A percentile compares a stretch with the other conserved stretches of the same genome.
phyloP scores from a whole-genome alignment of 441 rosid genomes.

The Biscutella laevigata region DNA sequence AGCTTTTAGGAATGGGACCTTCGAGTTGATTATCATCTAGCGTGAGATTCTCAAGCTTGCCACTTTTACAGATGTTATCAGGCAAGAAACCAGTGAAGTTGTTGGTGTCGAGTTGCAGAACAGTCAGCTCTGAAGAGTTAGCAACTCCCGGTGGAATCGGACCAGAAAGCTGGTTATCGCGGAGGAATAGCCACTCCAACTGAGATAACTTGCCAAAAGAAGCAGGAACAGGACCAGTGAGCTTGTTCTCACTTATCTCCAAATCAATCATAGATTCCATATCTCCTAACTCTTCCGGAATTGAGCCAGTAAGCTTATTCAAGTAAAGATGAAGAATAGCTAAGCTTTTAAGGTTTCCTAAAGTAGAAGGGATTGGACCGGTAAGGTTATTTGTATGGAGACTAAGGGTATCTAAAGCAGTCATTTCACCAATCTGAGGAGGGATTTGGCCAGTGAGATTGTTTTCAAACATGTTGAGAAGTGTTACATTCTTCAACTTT shows the following conservation, averaged over 20 bases:
- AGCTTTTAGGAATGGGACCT: conserved; percentile 32
- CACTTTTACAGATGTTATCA: conserved; percentile 29
- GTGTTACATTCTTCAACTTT: conserved; percentile 30
- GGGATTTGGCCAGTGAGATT: conserved; percentile 33
- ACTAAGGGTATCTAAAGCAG: conserved; percentile 22
- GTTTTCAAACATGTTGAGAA: conserved; percentile 27
- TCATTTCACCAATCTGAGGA: conserved; percentile 34
- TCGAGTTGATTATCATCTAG: conserved; percentile 27
- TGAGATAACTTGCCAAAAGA: conserved; percentile 21
- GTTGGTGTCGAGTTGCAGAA: conserved; percentile 32
- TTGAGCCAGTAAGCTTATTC: conserved; percentile 27
- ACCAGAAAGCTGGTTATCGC: conserved; percentile 34
- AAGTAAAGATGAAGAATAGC: conserved; percentile 25
- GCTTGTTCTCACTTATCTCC: conserved; percentile 30
- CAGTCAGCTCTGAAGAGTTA: conserved; percentile 23
- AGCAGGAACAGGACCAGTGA: conserved; percentile 34
- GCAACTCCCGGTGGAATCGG: conserved; percentile 29
- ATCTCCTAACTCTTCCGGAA: conserved; percentile 32
- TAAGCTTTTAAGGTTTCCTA: conserved; percentile 26
- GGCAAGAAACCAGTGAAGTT: conserved; percentile 33
- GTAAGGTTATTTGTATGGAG: conserved; percentile 27
- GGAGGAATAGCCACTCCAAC: conserved; percentile 29
- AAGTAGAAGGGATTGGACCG: conserved; percentile 30
- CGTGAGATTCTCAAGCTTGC: conserved; percentile 30
- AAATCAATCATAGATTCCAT: conserved; percentile 28